Conservation (phyloP, 345 rosid genomes). For the Eucalyptus brandiana region DNA sequence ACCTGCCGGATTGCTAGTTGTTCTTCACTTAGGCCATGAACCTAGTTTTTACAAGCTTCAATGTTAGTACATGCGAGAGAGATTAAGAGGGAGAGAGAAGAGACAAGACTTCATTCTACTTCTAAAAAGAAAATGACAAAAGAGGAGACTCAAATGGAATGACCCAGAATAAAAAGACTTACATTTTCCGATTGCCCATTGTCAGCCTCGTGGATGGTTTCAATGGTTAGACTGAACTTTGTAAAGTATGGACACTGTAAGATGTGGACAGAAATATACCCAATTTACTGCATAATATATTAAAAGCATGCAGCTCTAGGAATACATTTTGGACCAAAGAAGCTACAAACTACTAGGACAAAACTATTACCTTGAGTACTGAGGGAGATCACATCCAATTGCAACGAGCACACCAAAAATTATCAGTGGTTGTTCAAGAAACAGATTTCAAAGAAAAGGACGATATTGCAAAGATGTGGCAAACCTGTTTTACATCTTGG, state of each 20-base stretch:
- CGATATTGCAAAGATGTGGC: neutral
- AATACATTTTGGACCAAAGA: neutral
- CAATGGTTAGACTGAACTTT: slow-evolving; percentile 48
- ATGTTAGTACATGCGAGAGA: neutral
- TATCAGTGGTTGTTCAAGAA: slow-evolving; percentile 5
- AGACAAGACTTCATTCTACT: neutral
- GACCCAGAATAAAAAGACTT: slow-evolving; percentile 4
- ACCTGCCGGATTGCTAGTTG: slow-evolving; percentile 41
- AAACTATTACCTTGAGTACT: slow-evolving; percentile 52
- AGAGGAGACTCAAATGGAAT: neutral
- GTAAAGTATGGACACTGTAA: slow-evolving; percentile 67
- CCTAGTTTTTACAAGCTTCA: slow-evolving; percentile 16
- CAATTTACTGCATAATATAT: neutral
- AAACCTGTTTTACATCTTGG: slow-evolving; percentile 75
- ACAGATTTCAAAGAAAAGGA: neutral
- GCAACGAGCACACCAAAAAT: neutral
- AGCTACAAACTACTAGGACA: neutral
- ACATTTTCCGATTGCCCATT: slow-evolving; percentile 54
- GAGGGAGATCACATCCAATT: slow-evolving; percentile 1
- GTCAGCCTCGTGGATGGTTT: slow-evolving; percentile 51
- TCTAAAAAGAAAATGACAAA: neutral
- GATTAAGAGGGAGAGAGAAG: neutral
- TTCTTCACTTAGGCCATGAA: slow-evolving; percentile 38
- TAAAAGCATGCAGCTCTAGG: neutral
- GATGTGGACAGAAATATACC: neutral